phyloP scores from a whole-genome alignment of 1,284 basidiomycete species.

The Rhodotorula sp. region DNA sequence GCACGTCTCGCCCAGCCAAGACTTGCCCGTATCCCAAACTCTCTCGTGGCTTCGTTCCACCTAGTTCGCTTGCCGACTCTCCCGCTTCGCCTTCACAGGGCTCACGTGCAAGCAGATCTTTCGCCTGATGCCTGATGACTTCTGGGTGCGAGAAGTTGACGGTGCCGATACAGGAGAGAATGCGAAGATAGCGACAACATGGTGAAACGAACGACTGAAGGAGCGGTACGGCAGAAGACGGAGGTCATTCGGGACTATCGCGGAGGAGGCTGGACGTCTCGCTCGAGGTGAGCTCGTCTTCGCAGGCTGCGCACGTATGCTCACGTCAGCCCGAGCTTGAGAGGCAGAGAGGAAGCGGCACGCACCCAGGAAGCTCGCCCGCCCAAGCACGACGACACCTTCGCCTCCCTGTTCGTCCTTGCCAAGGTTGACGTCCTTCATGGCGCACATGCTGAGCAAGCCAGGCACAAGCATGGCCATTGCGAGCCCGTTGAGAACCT shows the following conservation, averaged over 20 bases:
- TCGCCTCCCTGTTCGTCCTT: conserved; percentile 29
- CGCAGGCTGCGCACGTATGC: background rate
- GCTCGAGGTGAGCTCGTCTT: conserved; percentile 12
- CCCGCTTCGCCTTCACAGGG: too few relatives aligned
- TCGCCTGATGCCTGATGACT: too few relatives aligned
- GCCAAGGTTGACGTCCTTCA: conserved; percentile 41
- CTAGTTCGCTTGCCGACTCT: background rate
- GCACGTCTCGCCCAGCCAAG: too few relatives aligned
- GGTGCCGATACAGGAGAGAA: too few relatives aligned
- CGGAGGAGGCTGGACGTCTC: conserved; percentile 7
- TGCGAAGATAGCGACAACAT: too few relatives aligned
- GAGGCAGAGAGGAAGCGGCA: background rate
- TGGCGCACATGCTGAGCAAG: conserved; percentile 31
- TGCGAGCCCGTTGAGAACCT: conserved; percentile 39
- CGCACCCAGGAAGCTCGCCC: conserved; percentile 37
- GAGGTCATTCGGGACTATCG: background rate
- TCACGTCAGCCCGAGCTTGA: background rate
- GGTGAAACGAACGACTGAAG: too few relatives aligned
- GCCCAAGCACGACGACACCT: conserved; percentile 38
- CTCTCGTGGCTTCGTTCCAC: background rate
- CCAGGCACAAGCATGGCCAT: conserved; percentile 37
- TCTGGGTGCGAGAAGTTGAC: too few relatives aligned
- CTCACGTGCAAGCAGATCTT: too few relatives aligned
- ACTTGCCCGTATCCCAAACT: background rate
- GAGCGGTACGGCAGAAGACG: too few relatives aligned